Base-by-base conservation (phyloP, 176 grass and related monocot species). In the Phoenix dactylifera region DNA sequence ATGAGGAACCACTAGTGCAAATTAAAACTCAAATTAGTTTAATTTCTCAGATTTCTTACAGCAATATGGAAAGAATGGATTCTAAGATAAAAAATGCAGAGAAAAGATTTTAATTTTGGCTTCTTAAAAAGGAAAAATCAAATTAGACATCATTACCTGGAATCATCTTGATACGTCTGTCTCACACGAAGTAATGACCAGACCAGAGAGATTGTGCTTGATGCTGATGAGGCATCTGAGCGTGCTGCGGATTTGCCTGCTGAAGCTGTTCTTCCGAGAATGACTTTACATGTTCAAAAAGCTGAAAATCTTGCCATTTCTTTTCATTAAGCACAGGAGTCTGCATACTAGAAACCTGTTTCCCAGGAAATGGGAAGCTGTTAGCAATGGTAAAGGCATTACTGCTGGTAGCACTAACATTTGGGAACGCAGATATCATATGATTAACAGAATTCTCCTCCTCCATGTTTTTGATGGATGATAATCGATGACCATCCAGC, bases 281-380 rank as follows among this genome's bases (percentile, higher is more conserved):
- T 44, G 83, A 54, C 68, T 87, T 79, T 29, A 72, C 19, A 52
- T 86, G 86, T 26, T 87, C 86, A 68, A 90, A 96, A 72, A 80
- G 91, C 54, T 87, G 77, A 64, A 96, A 90, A 85, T 90, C 86
- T 22, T 85, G 76, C 89, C 89, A 89, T 62, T 68, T 68, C 71
- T 54, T 82, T 55, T 82, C 88, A 64, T 74, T 64, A 5, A 39
- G 17, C 4, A 17, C 63, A 62, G 63, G 54, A 24, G 35, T 9
- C 10, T 74, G 72, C 52, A 69, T 70, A 65, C 50, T 58, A 54
- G 80, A 79, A 48, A 72, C 64, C 52, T 82, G 87, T 22, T 73
- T 81, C 23, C 66, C 80, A 54, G 86, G 83, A 32, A 81, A 81
- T 61, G 83, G 67, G 52, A 84, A 90, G 63, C 79, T 76, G 76